phyloP scores from a whole-genome alignment of 1,139 yeast species.

The Kodamaea ohmeri region DNA sequence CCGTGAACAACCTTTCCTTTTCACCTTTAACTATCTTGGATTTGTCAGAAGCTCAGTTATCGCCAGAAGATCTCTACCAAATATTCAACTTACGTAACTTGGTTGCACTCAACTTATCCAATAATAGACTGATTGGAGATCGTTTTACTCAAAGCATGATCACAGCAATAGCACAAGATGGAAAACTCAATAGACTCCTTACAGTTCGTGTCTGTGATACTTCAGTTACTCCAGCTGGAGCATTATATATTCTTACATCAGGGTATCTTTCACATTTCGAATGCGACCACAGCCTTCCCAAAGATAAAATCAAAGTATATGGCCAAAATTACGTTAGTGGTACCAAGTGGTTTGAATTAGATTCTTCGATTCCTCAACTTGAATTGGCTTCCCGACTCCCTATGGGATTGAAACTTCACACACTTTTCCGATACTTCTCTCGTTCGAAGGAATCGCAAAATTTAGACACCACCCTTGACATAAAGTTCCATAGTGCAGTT shows the following conservation, averaged over 20 bases:
- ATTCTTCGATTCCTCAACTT: constrained; percentile 8
- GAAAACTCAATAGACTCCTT: constrained; percentile 23
- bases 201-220: constrained; percentile 25
- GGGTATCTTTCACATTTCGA: constrained; percentile 26
- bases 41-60: constrained; percentile 12
- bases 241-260: constrained; percentile 19
- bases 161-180: constrained; percentile 22
- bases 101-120: constrained; percentile 34
- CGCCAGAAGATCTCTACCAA: constrained; percentile 26
- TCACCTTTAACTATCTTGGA: constrained; percentile 20
- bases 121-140: constrained; percentile 30
- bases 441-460: neutral
- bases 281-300: constrained; percentile 17
- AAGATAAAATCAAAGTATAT: constrained; percentile 7
- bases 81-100: constrained; percentile 32
- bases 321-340: constrained; percentile 17
- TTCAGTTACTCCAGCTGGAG: constrained; percentile 21
- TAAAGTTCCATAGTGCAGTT: constrained; percentile 16
- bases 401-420: constrained; percentile 26
- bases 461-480: constrained; percentile 16
- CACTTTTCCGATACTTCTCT: constrained; percentile 15
- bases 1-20: constrained; percentile 17
- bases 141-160: constrained; percentile 27
- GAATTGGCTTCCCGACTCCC: constrained; percentile 23
- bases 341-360: constrained; percentile 25